These are phyloP conservation scores for Cynara cardunculus DNA, from an alignment of 129 eudicot species.

Conservation along the genomic window DNA sequence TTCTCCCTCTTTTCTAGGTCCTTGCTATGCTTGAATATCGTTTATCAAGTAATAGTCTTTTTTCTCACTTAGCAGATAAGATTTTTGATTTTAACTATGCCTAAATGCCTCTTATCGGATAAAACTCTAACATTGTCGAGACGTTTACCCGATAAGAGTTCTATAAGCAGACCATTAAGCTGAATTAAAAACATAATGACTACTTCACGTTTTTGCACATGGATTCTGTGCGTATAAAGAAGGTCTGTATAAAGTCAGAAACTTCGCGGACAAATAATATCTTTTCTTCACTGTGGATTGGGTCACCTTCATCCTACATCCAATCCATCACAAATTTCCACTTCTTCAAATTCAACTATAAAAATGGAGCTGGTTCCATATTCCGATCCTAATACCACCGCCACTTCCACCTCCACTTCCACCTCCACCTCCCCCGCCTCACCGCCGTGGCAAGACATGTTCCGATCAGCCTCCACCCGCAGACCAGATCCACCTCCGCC, in stretches of 20 bases:
- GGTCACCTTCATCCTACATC: slow-evolving; percentile 8
- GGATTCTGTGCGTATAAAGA: neutral
- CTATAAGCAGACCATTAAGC: too few relatives aligned
- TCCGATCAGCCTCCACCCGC: slow-evolving; percentile 77
- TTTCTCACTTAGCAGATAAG: too few relatives aligned
- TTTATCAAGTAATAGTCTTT: too few relatives aligned
- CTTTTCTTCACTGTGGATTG: neutral
- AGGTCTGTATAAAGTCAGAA: neutral
- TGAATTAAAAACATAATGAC: neutral
- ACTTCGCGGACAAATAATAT: slow-evolving; percentile 4
- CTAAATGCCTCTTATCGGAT: too few relatives aligned
- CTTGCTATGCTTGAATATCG: too few relatives aligned
- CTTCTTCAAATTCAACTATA: slow-evolving; percentile 5
- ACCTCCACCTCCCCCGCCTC: slow-evolving; percentile 18
- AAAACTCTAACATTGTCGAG: too few relatives aligned
- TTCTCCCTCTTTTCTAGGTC: too few relatives aligned
- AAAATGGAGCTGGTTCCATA: slow-evolving; percentile 75
- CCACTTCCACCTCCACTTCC: slow-evolving; percentile 23
- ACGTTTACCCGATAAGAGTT: too few relatives aligned
- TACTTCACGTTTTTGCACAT: neutral
- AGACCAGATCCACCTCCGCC: slow-evolving; percentile 46
- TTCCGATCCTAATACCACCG: slow-evolving; percentile 50
- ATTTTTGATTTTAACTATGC: too few relatives aligned
- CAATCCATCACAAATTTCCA: neutral
- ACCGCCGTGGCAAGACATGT: slow-evolving; percentile 95